Percentiles rank a stretch among this genome's conserved stretches.
These are phyloP conservation scores for Heterobasidion parviporum DNA, from an alignment of 1,284 basidiomycete species.

Conservation along the genomic window DNA sequence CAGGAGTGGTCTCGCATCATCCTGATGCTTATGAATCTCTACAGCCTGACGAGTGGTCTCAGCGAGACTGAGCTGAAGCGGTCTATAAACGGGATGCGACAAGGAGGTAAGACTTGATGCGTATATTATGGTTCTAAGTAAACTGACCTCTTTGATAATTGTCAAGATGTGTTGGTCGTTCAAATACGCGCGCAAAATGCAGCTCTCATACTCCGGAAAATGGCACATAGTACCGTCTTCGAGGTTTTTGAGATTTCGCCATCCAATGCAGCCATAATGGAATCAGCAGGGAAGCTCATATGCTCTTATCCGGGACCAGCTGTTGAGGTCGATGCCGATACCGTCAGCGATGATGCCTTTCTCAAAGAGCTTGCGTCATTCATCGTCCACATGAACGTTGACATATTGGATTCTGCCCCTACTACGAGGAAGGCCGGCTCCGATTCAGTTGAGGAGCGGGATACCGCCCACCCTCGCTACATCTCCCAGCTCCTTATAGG, in stretches of 20 bases:
- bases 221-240: conserved; percentile 17
- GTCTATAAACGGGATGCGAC: not conserved
- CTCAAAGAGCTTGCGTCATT: conserved; percentile 21
- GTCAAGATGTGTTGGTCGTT: conserved; percentile 19
- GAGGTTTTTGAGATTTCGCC: conserved; percentile 36
- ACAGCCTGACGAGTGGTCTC: not conserved
- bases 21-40: not conserved
- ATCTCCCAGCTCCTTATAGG: conserved; percentile 33
- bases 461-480: conserved; percentile 29
- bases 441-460: conserved; percentile 15
- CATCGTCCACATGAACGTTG: conserved; percentile 24
- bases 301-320: conserved; percentile 25
- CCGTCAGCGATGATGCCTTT: conserved; percentile 20
- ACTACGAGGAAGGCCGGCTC: conserved; percentile 17
- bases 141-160: not conserved
- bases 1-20: not conserved
- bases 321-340: conserved; percentile 23
- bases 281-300: conserved; percentile 27
- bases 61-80: not conserved
- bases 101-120: not conserved
- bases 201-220: conserved; percentile 28
- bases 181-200: conserved; percentile 37
- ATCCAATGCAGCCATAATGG: conserved; percentile 23
- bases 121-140: not conserved
- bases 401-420: conserved; percentile 9